phyloP scores from a whole-genome alignment of 169 alveolate genomes.

The Plasmodium inui region DNA sequence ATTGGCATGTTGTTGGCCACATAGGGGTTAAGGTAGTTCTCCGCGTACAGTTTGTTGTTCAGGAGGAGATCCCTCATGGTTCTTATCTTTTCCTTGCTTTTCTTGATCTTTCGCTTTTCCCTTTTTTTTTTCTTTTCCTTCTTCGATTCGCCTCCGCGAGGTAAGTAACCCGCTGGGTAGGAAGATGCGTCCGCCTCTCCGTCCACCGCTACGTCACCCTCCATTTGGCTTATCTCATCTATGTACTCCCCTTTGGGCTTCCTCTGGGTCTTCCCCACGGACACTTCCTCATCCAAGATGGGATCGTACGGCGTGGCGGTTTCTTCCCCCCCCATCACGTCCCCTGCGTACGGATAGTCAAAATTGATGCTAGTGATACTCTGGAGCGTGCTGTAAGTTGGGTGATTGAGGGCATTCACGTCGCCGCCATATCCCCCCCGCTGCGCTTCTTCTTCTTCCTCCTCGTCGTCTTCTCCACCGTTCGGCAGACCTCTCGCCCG shows the following conservation, averaged over 20 bases:
- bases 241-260: background rate
- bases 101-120: background rate
- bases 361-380: background rate
- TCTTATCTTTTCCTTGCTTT: conserved; percentile 22
- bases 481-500: background rate
- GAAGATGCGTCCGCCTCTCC: background rate
- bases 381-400: background rate
- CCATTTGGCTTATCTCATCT: background rate
- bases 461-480: background rate
- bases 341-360: conserved; percentile 9
- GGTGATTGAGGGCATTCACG: background rate
- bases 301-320: background rate
- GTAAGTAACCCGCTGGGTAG: background rate
- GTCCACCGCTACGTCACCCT: background rate
- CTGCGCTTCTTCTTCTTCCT: background rate
- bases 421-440: background rate
- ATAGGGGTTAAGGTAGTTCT: conserved; percentile 49
- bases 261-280: background rate
- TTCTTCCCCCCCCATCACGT: background rate
- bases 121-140: conserved; percentile 7
- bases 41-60: conserved; percentile 35
- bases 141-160: background rate
- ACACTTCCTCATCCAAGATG: background rate
- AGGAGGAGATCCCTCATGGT: conserved; percentile 7
- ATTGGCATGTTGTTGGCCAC: conserved; percentile 50